Base-by-base conservation (phyloP, 2,329 filamentous ascomycete species). In the Trichoderma breve region DNA sequence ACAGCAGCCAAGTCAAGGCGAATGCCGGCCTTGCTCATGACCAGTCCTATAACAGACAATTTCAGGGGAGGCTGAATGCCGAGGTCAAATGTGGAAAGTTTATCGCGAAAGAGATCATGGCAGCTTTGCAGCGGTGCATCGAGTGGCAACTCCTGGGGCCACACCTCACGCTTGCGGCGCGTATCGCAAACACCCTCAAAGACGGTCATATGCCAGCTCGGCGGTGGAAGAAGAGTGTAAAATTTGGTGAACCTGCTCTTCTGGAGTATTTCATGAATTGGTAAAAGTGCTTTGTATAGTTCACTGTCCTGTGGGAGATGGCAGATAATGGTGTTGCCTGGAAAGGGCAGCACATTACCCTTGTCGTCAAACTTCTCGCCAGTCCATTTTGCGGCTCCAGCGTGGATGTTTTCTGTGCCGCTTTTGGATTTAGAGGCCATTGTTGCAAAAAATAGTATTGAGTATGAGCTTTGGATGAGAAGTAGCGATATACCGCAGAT, bases 181-280 rank as follows among this genome's bases (percentile, higher is more conserved):
- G n/a, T n/a, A 34, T 67, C 51, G 21, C 51, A 67, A 14, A 67
- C 64, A 24, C 64, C 64, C 21, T 57, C 64, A 21, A 67, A 67
- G 32, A 57, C n/a, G 14, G 64, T 39, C 62, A 65, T 65, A 3
- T 65, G 43, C 62, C 43, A 65, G n/a, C 62, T 65, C 1, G 28
- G 21, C 1, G 43, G 43, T 7, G 62, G 62, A 1, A 65, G n/a
- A 30, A 65, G 43, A 53, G 62, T 12, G 30, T 65, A 53, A 8
- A 26, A 53, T 3, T 65, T 53, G 28, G 28, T 65, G 43, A 34
- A 65, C n/a, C 4, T 51, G 9, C 62, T 65, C 28, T n/a, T 34
- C 28, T 65, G 28, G 1, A 65, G 62, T 6, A 15, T 51, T 6
- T 65, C 39, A 4, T 65, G n/a, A 3, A 55, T 53, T 24, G 62